Conservation (phyloP, 1,139 yeast species). For the Suzukiozyma palmioleophila region DNA sequence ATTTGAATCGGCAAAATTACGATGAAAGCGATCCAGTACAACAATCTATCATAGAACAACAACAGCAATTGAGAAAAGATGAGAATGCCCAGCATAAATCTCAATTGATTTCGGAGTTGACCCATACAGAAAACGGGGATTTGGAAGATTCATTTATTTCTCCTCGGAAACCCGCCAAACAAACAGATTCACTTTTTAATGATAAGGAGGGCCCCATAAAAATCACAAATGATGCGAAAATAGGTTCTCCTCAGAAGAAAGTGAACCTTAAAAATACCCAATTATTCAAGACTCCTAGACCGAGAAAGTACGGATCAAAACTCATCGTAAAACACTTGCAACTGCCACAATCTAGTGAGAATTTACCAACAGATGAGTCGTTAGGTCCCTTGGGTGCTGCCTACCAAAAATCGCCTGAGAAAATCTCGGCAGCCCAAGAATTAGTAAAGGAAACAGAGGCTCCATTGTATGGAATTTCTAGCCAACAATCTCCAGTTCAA, state of each 20-base stretch:
- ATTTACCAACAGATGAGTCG: constrained; percentile 14
- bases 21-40: not conserved
- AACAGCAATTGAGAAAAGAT: constrained; percentile 28
- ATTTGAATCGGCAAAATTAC: constrained; percentile 3
- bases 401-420: constrained; percentile 9
- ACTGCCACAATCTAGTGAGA: constrained; percentile 4
- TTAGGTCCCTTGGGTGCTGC: constrained; percentile 42
- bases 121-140: constrained; percentile 26
- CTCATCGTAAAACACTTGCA: constrained; percentile 30
- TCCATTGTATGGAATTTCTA: constrained; percentile 44
- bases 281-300: constrained; percentile 44
- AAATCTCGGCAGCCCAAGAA: constrained; percentile 2
- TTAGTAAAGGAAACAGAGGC: constrained; percentile 41
- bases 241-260: constrained; percentile 29
- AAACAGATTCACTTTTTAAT: constrained; percentile 29
- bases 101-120: constrained; percentile 34
- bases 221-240: constrained; percentile 10
- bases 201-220: constrained; percentile 35
- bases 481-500: constrained; percentile 2
- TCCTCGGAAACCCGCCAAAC: constrained; percentile 17
- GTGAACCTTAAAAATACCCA: constrained; percentile 17
- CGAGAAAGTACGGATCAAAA: constrained; percentile 31
- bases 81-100: constrained; percentile 33
- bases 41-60: constrained; percentile 27
- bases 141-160: constrained; percentile 14